Conservation (phyloP, 2,329 filamentous ascomycete genomes). For the Hypoxylon rubiginosum region DNA sequence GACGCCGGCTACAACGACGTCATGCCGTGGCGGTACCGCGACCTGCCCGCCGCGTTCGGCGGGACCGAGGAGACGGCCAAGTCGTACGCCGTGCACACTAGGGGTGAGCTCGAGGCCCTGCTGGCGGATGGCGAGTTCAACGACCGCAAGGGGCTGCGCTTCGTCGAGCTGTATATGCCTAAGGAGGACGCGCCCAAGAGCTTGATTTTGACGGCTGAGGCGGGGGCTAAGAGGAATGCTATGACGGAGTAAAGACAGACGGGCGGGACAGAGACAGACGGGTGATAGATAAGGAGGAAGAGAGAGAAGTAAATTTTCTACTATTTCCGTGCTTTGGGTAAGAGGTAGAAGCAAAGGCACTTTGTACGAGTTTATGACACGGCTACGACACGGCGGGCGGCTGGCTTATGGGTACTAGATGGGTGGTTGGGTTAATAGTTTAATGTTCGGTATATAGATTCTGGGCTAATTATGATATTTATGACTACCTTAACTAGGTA, state of each 20-base stretch:
- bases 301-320: no score
- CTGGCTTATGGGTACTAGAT: no score
- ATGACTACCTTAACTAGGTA: no score
- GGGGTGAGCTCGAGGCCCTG: slow-evolving; percentile 75
- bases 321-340: neutral
- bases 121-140: slow-evolving; percentile 75
- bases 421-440: no score
- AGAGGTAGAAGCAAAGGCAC: neutral
- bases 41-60: slow-evolving; percentile 77
- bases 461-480: no score
- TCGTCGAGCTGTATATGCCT: slow-evolving; percentile 87
- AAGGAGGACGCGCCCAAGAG: slow-evolving; percentile 81
- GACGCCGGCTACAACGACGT: slow-evolving; percentile 86
- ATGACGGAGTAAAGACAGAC: slow-evolving; percentile 38
- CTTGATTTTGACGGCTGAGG: slow-evolving; percentile 77
- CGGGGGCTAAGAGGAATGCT: slow-evolving; percentile 77
- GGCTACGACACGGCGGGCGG: no score
- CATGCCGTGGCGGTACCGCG: slow-evolving; percentile 78
- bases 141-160: slow-evolving; percentile 68
- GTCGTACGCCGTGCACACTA: slow-evolving; percentile 77
- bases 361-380: no score
- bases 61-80: slow-evolving; percentile 66
- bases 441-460: no score
- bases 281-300: neutral
- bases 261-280: no score